Conservation (phyloP, 192 early-diverging fungal genomes). For the Coemansia sp. region DNA sequence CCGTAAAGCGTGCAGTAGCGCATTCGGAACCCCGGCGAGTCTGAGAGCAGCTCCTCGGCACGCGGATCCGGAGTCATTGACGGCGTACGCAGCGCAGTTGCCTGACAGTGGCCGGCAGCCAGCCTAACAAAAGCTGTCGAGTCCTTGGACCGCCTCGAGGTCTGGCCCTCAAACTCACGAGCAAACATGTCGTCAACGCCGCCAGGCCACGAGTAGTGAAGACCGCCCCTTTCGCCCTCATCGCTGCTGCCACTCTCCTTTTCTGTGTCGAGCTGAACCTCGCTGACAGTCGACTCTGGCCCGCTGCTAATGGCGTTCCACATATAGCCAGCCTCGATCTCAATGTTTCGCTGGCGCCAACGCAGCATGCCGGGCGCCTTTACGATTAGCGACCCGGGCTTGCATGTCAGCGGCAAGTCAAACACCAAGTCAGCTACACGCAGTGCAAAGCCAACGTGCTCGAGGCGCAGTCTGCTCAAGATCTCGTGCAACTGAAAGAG, state of each 20-base stretch:
- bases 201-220: constrained; percentile 22
- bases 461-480: constrained; percentile 49
- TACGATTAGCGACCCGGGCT: constrained; percentile 21
- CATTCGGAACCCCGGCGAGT: constrained; percentile 37
- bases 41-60: constrained; percentile 36
- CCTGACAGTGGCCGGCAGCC: constrained; percentile 37
- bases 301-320: constrained; percentile 48
- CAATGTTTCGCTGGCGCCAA: constrained; percentile 48
- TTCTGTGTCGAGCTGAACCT: constrained; percentile 8
- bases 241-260: not conserved
- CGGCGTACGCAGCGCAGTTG: constrained; percentile 35
- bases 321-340: constrained; percentile 41
- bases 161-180: constrained; percentile 19
- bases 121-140: constrained; percentile 47
- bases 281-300: constrained; percentile 18
- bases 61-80: constrained; percentile 54
- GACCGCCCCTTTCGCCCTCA: not conserved
- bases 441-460: constrained; percentile 43
- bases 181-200: constrained; percentile 20
- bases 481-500: constrained; percentile 51
- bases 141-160: constrained; percentile 31
- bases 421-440: constrained; percentile 41
- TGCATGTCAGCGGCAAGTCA: constrained; percentile 45
- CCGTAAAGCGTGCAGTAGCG: constrained; percentile 39
- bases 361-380: constrained; percentile 44